A percentile compares a stretch with the other conserved stretches of the same genome.
Evolutionary conservation across 768 basidiomycete genomes (phyloP).

Genomic region (Leccinum subgranulosum): DNA sequence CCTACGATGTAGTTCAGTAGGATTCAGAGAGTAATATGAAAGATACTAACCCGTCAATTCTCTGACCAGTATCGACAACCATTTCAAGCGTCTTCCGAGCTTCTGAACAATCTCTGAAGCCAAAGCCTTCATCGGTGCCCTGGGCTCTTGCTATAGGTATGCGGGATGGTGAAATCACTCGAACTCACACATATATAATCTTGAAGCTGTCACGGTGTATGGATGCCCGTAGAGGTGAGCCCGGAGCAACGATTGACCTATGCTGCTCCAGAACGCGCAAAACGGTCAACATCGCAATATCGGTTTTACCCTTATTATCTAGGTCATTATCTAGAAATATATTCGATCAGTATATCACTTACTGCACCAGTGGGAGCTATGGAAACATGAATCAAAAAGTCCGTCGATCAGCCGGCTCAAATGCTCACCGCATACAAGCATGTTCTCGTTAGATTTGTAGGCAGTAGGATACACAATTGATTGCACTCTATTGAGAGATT

Average conservation of each 20-base stretch:
- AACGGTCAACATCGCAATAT: constrained; percentile 92
- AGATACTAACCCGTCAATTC: constrained; percentile 76
- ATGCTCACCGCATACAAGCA: constrained; percentile 58
- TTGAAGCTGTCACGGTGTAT: constrained; percentile 81
- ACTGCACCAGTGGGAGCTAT: constrained; percentile 97
- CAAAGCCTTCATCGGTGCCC: constrained; percentile 97
- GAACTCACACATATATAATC: constrained; percentile 88
- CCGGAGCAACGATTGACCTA: constrained; percentile 31
- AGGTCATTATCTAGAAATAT: constrained; percentile 2
- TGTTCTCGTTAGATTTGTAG: constrained; percentile 93
- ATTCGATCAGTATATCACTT: constrained; percentile 29
- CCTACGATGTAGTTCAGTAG: constrained; percentile 32
- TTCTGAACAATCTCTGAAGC: constrained; percentile 95
- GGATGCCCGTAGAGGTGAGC: constrained; percentile 38
- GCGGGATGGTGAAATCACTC: background rate
- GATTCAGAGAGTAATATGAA: background rate
- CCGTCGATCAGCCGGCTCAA: background rate
- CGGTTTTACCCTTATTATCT: constrained; percentile 86
- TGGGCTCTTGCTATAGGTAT: constrained; percentile 25
- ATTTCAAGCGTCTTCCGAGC: constrained; percentile 81
- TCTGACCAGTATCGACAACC: constrained; percentile 82
- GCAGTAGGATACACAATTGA: constrained; percentile 93
- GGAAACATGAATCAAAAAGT: background rate
- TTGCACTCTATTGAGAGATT: constrained; percentile 87
- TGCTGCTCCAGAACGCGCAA: constrained; percentile 85